phyloP scores from a whole-genome alignment of 169 alveolate species.

The Eimeria brunetti region DNA sequence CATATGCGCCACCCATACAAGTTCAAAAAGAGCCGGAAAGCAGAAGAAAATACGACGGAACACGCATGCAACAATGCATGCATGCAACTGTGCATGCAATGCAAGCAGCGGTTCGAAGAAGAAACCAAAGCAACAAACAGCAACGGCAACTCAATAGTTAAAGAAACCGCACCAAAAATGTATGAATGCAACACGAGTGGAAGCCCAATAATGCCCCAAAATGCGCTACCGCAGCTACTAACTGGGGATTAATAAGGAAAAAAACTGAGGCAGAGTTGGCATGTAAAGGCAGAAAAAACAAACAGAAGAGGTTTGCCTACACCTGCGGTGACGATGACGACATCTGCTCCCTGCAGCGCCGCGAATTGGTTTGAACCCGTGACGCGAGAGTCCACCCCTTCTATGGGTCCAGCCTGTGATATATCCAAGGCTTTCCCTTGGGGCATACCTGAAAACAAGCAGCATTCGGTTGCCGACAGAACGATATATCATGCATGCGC shows the following conservation, averaged over 20 bases:
- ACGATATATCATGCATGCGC: not conserved
- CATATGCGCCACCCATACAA: not conserved
- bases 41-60: not conserved
- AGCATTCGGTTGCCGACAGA: not conserved
- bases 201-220: too few species aligned
- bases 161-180: too few species aligned
- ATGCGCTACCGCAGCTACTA: too few species aligned
- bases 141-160: too few species aligned
- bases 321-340: constrained; percentile 93
- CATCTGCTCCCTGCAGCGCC: constrained; percentile 88
- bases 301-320: constrained; percentile 18
- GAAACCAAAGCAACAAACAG: too few species aligned
- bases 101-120: too few species aligned
- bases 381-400: constrained; percentile 84
- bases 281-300: not conserved
- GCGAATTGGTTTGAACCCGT: constrained; percentile 86
- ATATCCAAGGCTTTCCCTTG: constrained; percentile 91
- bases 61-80: not conserved
- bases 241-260: too few species aligned
- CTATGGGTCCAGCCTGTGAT: constrained; percentile 86
- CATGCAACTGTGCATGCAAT: too few species aligned
- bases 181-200: too few species aligned
- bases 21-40: not conserved
- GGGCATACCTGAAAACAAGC: constrained; percentile 83
- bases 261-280: too few species aligned